These are phyloP conservation scores for Xylaria sp. DNA, from an alignment of 495 filamentous ascomycete genomes.

Conservation along the genomic window DNA sequence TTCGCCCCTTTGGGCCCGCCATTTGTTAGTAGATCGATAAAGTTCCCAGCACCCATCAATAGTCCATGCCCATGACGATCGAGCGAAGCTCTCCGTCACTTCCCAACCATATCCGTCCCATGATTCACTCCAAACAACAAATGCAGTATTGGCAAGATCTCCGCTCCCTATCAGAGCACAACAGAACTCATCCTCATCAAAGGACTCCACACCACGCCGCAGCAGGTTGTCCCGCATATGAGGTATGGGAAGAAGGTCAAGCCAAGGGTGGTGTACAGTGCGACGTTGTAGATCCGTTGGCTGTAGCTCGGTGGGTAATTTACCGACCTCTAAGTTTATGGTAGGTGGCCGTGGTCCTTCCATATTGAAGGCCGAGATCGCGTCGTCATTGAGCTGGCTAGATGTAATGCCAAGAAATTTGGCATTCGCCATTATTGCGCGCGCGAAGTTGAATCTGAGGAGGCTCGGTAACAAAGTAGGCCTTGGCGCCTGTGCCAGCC, in stretches of 20 bases:
- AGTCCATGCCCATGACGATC: constrained; percentile 33
- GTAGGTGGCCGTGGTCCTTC: background rate
- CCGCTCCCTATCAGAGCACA: background rate
- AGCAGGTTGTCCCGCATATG: constrained; percentile 36
- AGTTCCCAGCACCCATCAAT: constrained; percentile 34
- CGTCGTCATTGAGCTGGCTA: constrained; percentile 1
- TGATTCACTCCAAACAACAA: constrained; percentile 37
- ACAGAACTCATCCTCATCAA: constrained; percentile 20
- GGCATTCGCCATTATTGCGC: constrained; percentile 28
- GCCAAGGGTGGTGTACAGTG: constrained; percentile 36
- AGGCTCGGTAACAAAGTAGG: constrained; percentile 24
- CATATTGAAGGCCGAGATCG: constrained; percentile 3
- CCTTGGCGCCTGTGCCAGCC: constrained; percentile 12
- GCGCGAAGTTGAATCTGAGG: constrained; percentile 34
- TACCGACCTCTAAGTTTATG: background rate
- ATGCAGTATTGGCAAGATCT: background rate
- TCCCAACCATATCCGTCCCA: constrained; percentile 38
- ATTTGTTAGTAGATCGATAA: constrained; percentile 33
- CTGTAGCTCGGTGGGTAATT: background rate
- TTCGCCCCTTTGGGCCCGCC: constrained; percentile 34
- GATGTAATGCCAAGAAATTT: constrained; percentile 8
- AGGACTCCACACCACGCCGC: constrained; percentile 16
- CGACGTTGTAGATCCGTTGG: constrained; percentile 33
- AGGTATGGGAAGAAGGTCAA: constrained; percentile 35
- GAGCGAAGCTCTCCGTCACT: constrained; percentile 32